Conservation (phyloP, 192 early-diverging fungal genomes). For the Coemansia pectinata region DNA sequence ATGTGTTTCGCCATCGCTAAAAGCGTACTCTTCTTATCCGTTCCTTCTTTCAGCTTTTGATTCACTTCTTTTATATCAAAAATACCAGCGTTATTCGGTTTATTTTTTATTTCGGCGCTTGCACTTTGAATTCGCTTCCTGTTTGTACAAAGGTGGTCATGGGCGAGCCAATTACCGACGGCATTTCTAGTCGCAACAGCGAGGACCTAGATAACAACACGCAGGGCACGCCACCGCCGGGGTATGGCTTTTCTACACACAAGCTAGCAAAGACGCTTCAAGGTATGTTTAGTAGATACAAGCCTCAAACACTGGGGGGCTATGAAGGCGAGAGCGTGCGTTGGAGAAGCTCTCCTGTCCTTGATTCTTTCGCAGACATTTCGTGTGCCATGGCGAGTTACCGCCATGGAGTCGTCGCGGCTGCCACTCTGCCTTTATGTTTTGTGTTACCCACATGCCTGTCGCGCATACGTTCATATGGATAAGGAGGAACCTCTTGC, state of each 20-base stretch:
- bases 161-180: constrained; percentile 56
- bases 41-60: neutral
- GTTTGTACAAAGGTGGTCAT: constrained; percentile 7
- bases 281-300: constrained; percentile 20
- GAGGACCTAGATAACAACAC: constrained; percentile 19
- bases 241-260: constrained; percentile 48
- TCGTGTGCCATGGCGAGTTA: neutral
- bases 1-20: neutral
- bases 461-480: neutral
- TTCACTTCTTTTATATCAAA: no score
- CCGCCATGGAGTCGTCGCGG: no score
- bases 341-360: neutral
- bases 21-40: neutral
- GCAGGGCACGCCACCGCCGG: constrained; percentile 50
- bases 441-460: neutral
- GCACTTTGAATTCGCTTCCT: neutral
- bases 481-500: neutral
- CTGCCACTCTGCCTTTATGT: neutral
- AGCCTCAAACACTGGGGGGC: neutral
- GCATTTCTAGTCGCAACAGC: constrained; percentile 36
- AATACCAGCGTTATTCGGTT: neutral
- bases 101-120: neutral
- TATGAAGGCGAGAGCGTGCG: neutral
- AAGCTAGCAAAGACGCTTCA: constrained; percentile 54
- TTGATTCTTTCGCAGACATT: neutral